Percentiles rank a stretch among this genome's conserved stretches.
Evolutionary conservation across 306 rosid species (phyloP).

Genomic region (Cucumis melo): DNA sequence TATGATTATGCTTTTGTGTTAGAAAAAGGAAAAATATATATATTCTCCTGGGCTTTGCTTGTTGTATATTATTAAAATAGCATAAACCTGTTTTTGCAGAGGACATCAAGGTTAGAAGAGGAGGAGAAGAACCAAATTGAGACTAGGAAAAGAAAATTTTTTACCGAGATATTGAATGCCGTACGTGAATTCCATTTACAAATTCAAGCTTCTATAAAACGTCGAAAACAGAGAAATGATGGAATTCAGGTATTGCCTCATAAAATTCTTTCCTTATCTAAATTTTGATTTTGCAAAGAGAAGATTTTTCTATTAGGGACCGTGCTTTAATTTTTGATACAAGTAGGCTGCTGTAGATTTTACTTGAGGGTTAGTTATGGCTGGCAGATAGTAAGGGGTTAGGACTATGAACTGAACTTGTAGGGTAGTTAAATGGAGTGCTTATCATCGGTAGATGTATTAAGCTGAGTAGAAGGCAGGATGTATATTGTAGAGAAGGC

Average conservation of each 20-base stretch:
- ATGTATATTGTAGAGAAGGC: background rate
- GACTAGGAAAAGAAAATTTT: slow-evolving; percentile 81
- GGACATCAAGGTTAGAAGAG: slow-evolving; percentile 78
- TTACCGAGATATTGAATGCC: slow-evolving; percentile 74
- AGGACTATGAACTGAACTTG: background rate
- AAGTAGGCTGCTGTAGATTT: background rate
- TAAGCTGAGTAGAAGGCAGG: background rate
- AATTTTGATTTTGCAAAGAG: background rate
- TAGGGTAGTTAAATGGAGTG: background rate
- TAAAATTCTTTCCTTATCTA: slow-evolving; percentile 3
- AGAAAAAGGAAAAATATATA: background rate
- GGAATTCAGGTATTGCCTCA: slow-evolving; percentile 48
- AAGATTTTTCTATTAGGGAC: background rate
- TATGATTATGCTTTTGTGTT: background rate
- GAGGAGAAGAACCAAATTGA: slow-evolving; percentile 75
- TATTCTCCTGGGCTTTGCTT: background rate
- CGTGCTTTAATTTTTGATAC: background rate
- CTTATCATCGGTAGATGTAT: background rate
- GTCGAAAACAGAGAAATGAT: slow-evolving; percentile 91
- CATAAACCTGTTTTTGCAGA: slow-evolving; percentile 47
- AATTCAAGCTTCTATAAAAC: slow-evolving; percentile 78
- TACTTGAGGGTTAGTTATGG: background rate
- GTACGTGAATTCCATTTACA: slow-evolving; percentile 96
- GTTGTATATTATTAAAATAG: slow-evolving; percentile 6
- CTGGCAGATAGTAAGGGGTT: background rate